Conservation (phyloP, 257 asterid genomes). For the Lantana camara region DNA sequence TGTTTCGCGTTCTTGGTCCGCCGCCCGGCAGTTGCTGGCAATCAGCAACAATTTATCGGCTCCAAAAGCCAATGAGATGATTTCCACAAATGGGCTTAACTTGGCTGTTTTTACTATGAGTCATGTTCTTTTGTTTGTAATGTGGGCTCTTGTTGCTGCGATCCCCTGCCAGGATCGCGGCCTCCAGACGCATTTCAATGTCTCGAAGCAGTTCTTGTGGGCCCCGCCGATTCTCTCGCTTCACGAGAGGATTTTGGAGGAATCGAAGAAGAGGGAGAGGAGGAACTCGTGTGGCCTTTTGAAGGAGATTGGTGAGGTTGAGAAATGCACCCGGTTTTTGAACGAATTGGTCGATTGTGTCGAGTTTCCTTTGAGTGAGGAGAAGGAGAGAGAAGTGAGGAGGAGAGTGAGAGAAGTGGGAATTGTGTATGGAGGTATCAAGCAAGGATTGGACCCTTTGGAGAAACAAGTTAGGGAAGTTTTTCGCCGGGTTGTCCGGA, state of each 20-base stretch:
- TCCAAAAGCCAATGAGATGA: slow-evolving; percentile 61
- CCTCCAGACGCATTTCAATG: slow-evolving; percentile 66
- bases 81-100: slow-evolving; percentile 64
- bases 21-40: slow-evolving; percentile 83
- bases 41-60: slow-evolving; percentile 63
- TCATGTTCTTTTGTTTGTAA: slow-evolving; percentile 64
- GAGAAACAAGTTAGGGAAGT: slow-evolving; percentile 83
- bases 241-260: slow-evolving; percentile 86
- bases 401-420: slow-evolving; percentile 63
- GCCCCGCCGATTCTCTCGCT: slow-evolving; percentile 60
- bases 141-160: slow-evolving; percentile 97
- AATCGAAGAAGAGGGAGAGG: slow-evolving; percentile 73
- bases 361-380: slow-evolving; percentile 63
- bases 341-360: slow-evolving; percentile 55
- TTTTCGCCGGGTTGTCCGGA: slow-evolving; percentile 69
- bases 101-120: slow-evolving; percentile 77
- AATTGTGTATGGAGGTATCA: slow-evolving; percentile 48
- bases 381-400: slow-evolving; percentile 67
- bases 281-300: slow-evolving; percentile 68
- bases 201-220: slow-evolving; percentile 70
- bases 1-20: slow-evolving; percentile 94
- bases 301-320: slow-evolving; percentile 81
- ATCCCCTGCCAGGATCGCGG: slow-evolving; percentile 99
- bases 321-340: slow-evolving; percentile 57
- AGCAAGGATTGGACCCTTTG: slow-evolving; percentile 70